A percentile compares a stretch with the other conserved stretches of the same genome.
Conservation (phyloP, 2,329 filamentous ascomycete species). For the Hortaea sp. region DNA sequence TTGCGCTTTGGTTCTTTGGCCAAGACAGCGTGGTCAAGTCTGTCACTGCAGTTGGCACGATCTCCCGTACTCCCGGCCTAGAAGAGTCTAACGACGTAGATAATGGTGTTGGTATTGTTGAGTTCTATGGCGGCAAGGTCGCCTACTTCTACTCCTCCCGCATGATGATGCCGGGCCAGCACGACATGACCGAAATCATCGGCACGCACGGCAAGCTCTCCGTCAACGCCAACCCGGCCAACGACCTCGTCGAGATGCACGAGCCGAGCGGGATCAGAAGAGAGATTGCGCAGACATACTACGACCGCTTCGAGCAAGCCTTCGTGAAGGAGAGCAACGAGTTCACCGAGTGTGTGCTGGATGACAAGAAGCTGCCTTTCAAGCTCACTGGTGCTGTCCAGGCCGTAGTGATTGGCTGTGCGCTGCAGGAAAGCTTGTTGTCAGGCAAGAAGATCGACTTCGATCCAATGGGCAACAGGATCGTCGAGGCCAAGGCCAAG, state of each 20-base stretch:
- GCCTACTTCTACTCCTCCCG: slow-evolving; percentile 54
- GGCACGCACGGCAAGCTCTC: slow-evolving; percentile 55
- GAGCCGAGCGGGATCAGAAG: slow-evolving; percentile 44
- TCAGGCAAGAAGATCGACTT: slow-evolving; percentile 43
- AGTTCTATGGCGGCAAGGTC: slow-evolving; percentile 55
- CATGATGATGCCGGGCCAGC: slow-evolving; percentile 60
- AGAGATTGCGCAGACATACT: slow-evolving; percentile 53
- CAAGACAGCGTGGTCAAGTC: slow-evolving; percentile 45
- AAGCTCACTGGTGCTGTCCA: slow-evolving; percentile 48
- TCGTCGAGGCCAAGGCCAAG: slow-evolving; percentile 21
- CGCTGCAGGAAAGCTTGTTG: slow-evolving; percentile 35
- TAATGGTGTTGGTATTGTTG: slow-evolving; percentile 54
- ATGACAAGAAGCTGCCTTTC: slow-evolving; percentile 46
- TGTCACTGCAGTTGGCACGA: slow-evolving; percentile 47
- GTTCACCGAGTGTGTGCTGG: slow-evolving; percentile 50
- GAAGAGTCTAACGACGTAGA: slow-evolving; percentile 50
- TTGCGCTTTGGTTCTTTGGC: slow-evolving; percentile 55
- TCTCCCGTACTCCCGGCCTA: slow-evolving; percentile 49
- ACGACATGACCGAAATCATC: slow-evolving; percentile 58
- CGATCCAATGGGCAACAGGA: slow-evolving; percentile 42
- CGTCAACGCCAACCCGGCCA: slow-evolving; percentile 49
- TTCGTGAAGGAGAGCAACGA: slow-evolving; percentile 56
- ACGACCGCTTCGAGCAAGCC: slow-evolving; percentile 51
- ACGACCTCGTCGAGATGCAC: slow-evolving; percentile 47
- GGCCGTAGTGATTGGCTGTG: slow-evolving; percentile 50